Evolutionary conservation across 352 stramenopile genomes (phyloP).

Genomic region (Hyaloperonospora arabidopsidis): DNA sequence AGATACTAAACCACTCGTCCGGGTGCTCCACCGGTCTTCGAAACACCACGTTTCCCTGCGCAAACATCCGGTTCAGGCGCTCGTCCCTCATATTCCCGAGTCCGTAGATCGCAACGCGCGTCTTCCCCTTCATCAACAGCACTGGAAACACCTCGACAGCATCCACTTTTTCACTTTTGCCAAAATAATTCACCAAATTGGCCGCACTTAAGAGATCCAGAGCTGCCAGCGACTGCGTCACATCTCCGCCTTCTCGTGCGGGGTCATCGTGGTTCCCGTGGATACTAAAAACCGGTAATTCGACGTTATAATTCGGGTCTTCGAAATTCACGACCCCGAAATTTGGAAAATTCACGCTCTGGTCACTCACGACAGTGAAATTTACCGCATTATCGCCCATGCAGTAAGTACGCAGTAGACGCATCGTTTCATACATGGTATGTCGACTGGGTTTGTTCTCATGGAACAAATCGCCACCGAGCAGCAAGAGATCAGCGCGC

Average conservation of each 20-base stretch:
- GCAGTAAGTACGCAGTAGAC: slow-evolving; percentile 92
- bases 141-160: slow-evolving; percentile 93
- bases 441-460: slow-evolving; percentile 96
- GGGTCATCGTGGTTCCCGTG: slow-evolving; percentile 99
- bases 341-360: slow-evolving; percentile 86
- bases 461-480: slow-evolving; percentile 98
- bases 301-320: slow-evolving; percentile 90
- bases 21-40: slow-evolving; percentile 69
- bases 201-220: slow-evolving; percentile 92
- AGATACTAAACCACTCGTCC: slow-evolving; percentile 95
- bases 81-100: slow-evolving; percentile 98
- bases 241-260: slow-evolving; percentile 79
- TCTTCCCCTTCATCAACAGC: slow-evolving; percentile 92
- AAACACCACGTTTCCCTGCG: slow-evolving; percentile 93
- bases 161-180: slow-evolving; percentile 89
- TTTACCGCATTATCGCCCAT: slow-evolving; percentile 83
- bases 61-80: slow-evolving; percentile 96
- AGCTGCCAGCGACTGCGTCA: slow-evolving; percentile 84
- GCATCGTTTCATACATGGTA: slow-evolving; percentile 96
- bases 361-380: slow-evolving; percentile 88
- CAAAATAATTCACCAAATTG: slow-evolving; percentile 99
- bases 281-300: slow-evolving; percentile 97
- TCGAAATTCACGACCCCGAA: slow-evolving; percentile 95
- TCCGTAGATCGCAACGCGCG: slow-evolving; percentile 95
- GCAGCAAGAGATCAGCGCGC: slow-evolving; percentile 88